Evolutionary conservation across 2,329 filamentous ascomycete genomes (phyloP).

Genomic region (Didymella glomerata): DNA sequence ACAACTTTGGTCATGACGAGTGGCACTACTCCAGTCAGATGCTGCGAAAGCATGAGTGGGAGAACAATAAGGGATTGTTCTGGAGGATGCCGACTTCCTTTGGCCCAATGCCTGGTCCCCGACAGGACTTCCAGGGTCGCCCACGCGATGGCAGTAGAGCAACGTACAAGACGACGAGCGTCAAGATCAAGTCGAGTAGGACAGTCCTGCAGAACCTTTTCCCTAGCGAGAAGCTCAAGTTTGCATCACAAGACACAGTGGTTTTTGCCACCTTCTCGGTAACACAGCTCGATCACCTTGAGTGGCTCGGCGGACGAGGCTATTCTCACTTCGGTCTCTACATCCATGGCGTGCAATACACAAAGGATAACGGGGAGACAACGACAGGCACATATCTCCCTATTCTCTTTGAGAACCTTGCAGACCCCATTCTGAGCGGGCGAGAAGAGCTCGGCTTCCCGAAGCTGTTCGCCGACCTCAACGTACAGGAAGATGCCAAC

Average conservation of each 20-base stretch:
- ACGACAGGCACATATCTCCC: conserved; percentile 64
- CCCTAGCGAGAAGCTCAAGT: conserved; percentile 48
- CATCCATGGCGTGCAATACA: conserved; percentile 68
- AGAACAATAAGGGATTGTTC: conserved; percentile 50
- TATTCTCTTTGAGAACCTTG: conserved; percentile 65
- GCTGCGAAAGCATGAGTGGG: conserved; percentile 61
- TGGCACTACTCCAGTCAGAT: conserved; percentile 62
- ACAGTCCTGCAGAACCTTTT: conserved; percentile 55
- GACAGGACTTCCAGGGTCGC: conserved; percentile 43
- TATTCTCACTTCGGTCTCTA: conserved; percentile 68
- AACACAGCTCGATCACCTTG: conserved; percentile 58
- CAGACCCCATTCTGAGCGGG: conserved; percentile 68
- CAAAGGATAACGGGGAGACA: conserved; percentile 57
- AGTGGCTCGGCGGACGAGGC: conserved; percentile 68
- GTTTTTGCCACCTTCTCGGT: conserved; percentile 52
- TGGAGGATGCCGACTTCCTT: conserved; percentile 56
- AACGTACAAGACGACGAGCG: conserved; percentile 51
- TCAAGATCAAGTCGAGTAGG: conserved; percentile 53
- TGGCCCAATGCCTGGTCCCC: conserved; percentile 53
- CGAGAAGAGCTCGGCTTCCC: conserved; percentile 70
- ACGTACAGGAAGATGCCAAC: conserved; percentile 50
- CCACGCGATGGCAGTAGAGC: conserved; percentile 34
- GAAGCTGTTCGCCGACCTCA: conserved; percentile 64
- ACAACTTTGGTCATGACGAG: conserved; percentile 68
- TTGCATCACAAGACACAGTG: conserved; percentile 50